Evolutionary conservation across 2,329 filamentous ascomycete genomes (phyloP).

Genomic region (Calonectria multiphialidica): DNA sequence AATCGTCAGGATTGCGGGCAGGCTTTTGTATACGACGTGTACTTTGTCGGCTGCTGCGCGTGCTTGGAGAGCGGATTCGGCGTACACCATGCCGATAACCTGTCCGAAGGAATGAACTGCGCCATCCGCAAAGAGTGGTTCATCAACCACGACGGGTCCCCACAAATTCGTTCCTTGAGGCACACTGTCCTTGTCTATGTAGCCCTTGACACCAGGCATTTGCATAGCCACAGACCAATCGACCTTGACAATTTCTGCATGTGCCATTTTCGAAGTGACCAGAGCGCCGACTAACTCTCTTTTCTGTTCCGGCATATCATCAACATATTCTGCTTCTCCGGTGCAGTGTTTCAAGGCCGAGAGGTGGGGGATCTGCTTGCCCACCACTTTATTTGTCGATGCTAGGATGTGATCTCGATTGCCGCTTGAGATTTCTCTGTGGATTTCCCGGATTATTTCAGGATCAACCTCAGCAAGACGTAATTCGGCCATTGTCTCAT

Average conservation of each 20-base stretch:
- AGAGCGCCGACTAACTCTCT: constrained; percentile 88
- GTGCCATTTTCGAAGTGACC: constrained; percentile 84
- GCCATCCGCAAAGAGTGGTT: constrained; percentile 18
- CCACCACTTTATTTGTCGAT: constrained; percentile 8
- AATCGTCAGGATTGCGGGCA: constrained; percentile 84
- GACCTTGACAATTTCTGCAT: constrained; percentile 81
- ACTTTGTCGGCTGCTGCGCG: constrained; percentile 20
- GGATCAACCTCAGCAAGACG: constrained; percentile 60
- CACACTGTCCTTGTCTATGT: constrained; percentile 82
- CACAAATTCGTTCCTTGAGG: constrained; percentile 63
- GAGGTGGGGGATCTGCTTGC: constrained; percentile 72
- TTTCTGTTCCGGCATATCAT: constrained; percentile 84
- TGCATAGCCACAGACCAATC: constrained; percentile 79
- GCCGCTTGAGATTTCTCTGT: constrained; percentile 54
- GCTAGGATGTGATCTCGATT: constrained; percentile 6
- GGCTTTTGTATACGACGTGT: constrained; percentile 1
- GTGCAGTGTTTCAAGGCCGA: constrained; percentile 89
- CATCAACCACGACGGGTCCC: constrained; percentile 16
- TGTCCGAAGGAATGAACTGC: constrained; percentile 12
- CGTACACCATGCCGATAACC: constrained; percentile 19
- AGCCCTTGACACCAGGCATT: constrained; percentile 82
- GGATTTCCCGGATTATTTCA: constrained; percentile 78
- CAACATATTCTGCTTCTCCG: constrained; percentile 90
- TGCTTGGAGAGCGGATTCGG: constrained; percentile 13
- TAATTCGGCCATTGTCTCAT: constrained; percentile 12